Base-by-base conservation (phyloP, 257 asterid genomes). In the Plantago elongata region DNA sequence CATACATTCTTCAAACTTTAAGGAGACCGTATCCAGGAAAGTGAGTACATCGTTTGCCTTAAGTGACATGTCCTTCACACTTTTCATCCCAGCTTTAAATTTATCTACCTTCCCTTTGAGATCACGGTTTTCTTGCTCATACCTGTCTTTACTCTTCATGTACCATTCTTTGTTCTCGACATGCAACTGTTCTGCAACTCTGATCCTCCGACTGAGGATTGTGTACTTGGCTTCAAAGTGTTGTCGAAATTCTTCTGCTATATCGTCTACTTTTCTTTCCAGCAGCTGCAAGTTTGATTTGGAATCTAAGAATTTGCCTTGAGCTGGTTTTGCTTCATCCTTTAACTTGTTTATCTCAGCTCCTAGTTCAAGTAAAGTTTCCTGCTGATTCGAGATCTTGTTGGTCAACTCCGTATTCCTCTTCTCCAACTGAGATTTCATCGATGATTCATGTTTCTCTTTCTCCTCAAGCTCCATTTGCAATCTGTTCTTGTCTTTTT, bases 101-200 rank as follows among this genome's bases (percentile, higher is more conserved):
- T 12, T 72, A 6, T 59, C 62, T 7, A 54, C 30, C 46, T 64
- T 51, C n/a, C 60, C 68, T 61, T 75, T 78, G 17, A 83, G 75
- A 8, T 77, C 88, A 49, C 54, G 70, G 73, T 69, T 79, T 42
- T 79, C 81, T 42, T 76, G 75, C 61, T 74, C 83, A 3, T 47
- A 74, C 0, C 34, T 16, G 8, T 79, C 82, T 72, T 69, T 76
- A 1, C 85, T 74, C 51, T 82, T 79, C 38, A 62, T 50, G 69
- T 68, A 84, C 86, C 86, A 86, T 6, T 91, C 97, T 48, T 77
- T 83, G 76, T 69, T 74, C 78, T 92, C 98, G 1, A 74, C 74
- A 38, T 92, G 98, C 45, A 88, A 68, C 68, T 92, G 97, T 64
- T 92, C 98, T 2, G 97, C 93, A 0, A 92, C 95, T 6, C 82